Base-by-base conservation (phyloP, 139 green algal species). In the Picochlorum sp. region DNA sequence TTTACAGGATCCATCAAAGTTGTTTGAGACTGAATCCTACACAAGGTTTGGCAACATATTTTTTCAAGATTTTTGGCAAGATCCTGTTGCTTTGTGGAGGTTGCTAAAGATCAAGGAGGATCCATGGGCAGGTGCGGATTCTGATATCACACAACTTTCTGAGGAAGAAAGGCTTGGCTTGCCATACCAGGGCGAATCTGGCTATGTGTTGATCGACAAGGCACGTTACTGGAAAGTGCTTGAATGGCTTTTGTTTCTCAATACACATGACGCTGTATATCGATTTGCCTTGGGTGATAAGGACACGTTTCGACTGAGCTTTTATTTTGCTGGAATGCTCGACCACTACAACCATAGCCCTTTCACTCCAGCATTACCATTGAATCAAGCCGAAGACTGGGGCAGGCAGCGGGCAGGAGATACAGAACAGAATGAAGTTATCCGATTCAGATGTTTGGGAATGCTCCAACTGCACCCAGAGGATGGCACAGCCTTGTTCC, bases 191-290 rank as follows among this genome's bases (percentile, higher is more conserved):
- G 21, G 16, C 2, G 51, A 59, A 14, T 18, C 20, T 41, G 51
- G 51, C 5, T 21, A 59, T 18, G 20, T 26, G 5, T 6, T 59
- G 10, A 30, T 59, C n/a, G 23, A 59, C 23, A 59, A 28, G 20
- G 20, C 5, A 16, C 18, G 10, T 2, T 63, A 77, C 26, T 62
- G 45, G 34, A 65, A 74, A 21, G 71, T 74, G 3, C 41, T 78
- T 37, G 71, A 78, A 58, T 78, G 72, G 72, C 26, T 78, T 10
- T 60, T 63, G 52, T 78, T 75, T 38, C 72, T 78, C 6, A 78
- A 78, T 38, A 63, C 60, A 30, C 61, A 75, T 15, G 20, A 45
- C 1, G 47, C 60, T n/a, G 26, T 66, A 4, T 78, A 66, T 31
- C 15, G 45, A 10, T 47, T 37, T 15, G 57, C 62, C 47, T 60